A percentile compares a stretch with the other conserved stretches of the same genome.
Evolutionary conservation across 345 rosid genomes (phyloP).

Genomic region (Mercurialis annua): DNA sequence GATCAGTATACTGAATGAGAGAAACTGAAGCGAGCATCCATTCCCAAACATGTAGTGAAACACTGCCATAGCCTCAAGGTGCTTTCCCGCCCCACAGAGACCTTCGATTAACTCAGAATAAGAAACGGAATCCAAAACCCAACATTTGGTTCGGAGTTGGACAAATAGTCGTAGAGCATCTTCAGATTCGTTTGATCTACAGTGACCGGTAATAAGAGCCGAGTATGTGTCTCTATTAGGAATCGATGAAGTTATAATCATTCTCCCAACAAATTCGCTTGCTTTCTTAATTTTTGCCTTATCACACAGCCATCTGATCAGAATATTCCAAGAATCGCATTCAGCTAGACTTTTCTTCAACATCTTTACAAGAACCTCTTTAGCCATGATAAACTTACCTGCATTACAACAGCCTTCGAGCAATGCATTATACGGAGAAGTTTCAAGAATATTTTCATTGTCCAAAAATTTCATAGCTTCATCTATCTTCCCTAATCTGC

Average conservation of each 20-base stretch:
- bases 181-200: conserved; percentile 30
- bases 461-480: conserved; percentile 42
- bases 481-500: conserved; percentile 28
- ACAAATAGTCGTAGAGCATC: conserved; percentile 37
- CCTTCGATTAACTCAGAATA: conserved; percentile 45
- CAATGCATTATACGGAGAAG: conserved; percentile 46
- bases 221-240: conserved; percentile 42
- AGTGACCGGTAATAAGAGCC: conserved; percentile 45
- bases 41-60: conserved; percentile 42
- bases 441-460: conserved; percentile 26
- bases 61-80: conserved; percentile 36
- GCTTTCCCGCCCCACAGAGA: conserved; percentile 36
- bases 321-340: conserved; percentile 49
- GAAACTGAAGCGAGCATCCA: conserved; percentile 31
- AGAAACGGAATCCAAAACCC: conserved; percentile 41
- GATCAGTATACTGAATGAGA: conserved; percentile 34
- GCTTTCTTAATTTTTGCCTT: conserved; percentile 31
- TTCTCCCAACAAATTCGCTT: conserved; percentile 45
- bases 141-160: conserved; percentile 20
- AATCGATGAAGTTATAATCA: conserved; percentile 33
- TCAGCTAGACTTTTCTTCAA: conserved; percentile 34
- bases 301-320: conserved; percentile 47
- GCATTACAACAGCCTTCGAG: conserved; percentile 43
- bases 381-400: conserved; percentile 37
- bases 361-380: conserved; percentile 36